These are phyloP conservation scores for Hypoxylon crocopeplum DNA, from an alignment of 495 filamentous ascomycete genomes.

Conservation along the genomic window DNA sequence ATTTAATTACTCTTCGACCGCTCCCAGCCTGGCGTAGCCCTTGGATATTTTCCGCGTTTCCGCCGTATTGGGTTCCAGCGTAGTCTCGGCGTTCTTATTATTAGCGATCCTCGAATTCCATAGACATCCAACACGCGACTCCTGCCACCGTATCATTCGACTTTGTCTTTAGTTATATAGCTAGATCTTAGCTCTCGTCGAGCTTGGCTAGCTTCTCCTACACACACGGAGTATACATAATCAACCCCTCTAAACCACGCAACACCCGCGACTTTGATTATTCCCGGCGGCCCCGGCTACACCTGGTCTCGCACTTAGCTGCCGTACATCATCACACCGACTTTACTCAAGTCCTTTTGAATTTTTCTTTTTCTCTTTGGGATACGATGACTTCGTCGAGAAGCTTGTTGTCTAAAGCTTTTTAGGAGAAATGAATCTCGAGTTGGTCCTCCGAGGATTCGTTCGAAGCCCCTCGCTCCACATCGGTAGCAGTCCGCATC, in stretches of 20 bases:
- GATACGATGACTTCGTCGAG: conserved; percentile 21
- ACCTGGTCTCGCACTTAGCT: conserved; percentile 12
- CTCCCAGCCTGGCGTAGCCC: conserved; percentile 2
- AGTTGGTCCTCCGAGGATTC: conserved; percentile 5
- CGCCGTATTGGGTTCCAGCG: conserved; percentile 14
- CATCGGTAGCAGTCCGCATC: neutral
- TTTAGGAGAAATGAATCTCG: conserved; percentile 21
- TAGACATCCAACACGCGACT: too few relatives aligned
- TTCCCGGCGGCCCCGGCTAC: conserved; percentile 28
- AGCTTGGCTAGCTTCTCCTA: too few relatives aligned
- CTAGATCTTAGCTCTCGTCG: too few relatives aligned
- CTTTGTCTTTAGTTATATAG: too few relatives aligned
- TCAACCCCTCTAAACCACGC: too few relatives aligned
- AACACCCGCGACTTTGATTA: conserved; percentile 16
- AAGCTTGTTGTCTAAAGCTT: neutral
- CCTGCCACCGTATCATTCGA: too few relatives aligned
- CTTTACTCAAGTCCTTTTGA: too few relatives aligned
- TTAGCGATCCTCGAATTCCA: too few relatives aligned
- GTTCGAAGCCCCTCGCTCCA: conserved; percentile 4
- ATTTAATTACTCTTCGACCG: conserved; percentile 9
- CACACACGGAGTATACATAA: too few relatives aligned
- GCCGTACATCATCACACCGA: conserved; percentile 16
- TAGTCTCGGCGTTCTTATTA: conserved; percentile 29
- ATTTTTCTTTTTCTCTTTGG: conserved; percentile 2
- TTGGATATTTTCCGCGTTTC: conserved; percentile 34